Evolutionary conservation across 352 stramenopile species (phyloP), one percentile per base, ranked within the genome.

Genomic region (Globisporangium viniferum): DNA sequence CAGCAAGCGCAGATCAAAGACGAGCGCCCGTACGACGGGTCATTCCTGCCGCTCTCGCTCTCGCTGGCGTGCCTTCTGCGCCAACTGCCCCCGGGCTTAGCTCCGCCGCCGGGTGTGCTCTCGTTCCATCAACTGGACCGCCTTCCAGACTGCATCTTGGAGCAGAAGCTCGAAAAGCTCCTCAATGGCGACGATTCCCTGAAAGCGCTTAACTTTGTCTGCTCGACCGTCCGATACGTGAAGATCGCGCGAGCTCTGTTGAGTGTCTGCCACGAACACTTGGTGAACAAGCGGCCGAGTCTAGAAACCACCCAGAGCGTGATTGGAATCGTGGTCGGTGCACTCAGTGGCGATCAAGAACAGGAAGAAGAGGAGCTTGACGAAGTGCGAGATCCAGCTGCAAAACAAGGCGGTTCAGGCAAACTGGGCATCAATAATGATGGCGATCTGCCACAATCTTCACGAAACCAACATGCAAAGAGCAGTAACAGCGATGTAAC

Each of bases 11-110:
- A 74, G 44, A 72, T 79, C 64, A 84, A 83, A 65, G 56, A 74
- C 15, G 76, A 84, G 62, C 60, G 31, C 0, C 80, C 82, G 0
- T 41, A n/a, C 3, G 82, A 89, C 48, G 66, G 12, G 0, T 86
- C 80, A 2, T 90, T 90, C 69, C 60, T 90, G 55, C 80, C 78
- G 41, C 51, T 88, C 5, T 81, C 79, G n/a, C 66, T 91, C 27
- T 70, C 73, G 0, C 35, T 87, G 36, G 71, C 80, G 24, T 86
- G 82, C 68, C 33, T 91, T 15, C 44, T 82, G 57, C 77, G 73
- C 0, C 80, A 87, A 36, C 71, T 82, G n/a, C 82, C 82, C 2
- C 54, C 69, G 2, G 76, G 77, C 3, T 46, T 89, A 14, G 74
- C 77, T 36, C 79, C 79, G 14, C 76, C 76, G 1, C 61, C 69